Base-by-base conservation (phyloP, 192 early-diverging fungal species). In the Linnemannia zychae region DNA sequence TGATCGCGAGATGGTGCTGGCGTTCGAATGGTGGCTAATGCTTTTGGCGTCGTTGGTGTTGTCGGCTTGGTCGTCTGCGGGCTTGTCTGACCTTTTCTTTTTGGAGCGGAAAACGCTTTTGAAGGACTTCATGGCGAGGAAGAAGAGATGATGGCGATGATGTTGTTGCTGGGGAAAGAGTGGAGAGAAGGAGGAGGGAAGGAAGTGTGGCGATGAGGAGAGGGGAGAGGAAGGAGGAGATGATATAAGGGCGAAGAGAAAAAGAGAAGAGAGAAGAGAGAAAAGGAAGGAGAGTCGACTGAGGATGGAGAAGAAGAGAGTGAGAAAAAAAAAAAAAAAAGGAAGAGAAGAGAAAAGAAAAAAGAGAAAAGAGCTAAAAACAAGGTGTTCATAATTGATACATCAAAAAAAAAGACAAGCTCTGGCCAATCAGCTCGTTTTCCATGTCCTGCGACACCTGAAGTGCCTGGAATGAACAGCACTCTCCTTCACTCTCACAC, bases 91-190 rank as follows among this genome's bases (percentile, higher is more conserved):
- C 68, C 75, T 75, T 71, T 65, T 65, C 67, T 37, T 77, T 77
- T 67, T 38, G 31, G 66, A 69, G 48, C 76, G 76, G 16, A 81
- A 81, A 44, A 74, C 73, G 67, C 50, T 70, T 40, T 75, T 81
- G 50, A 75, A 31, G 28, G 75, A 78, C 71, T 84, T 74, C 81
- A 84, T 84, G n/a, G n/a, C 3, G 68, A 52, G 11, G 63, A 40
- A n/a, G 9, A 15, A n/a, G 9, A 15, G 34, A 24, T 18, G 52
- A 71, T 5, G 44, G 68, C 18, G 34, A 22, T 9, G 40, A 63
- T 9, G 13, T 38, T n/a, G n/a, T n/a, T n/a, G n/a, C n/a, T n/a
- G n/a, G 24, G 71, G 33, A 34, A 46, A 49, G 31, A 44, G 46
- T 7, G 36, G 47, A 16, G 44, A 28, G 22, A 47, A 47, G 53